A percentile compares a stretch with the other conserved stretches of the same genome.
Evolutionary conservation across 306 rosid genomes (phyloP).

Genomic region (Trifolium fragiferum): DNA sequence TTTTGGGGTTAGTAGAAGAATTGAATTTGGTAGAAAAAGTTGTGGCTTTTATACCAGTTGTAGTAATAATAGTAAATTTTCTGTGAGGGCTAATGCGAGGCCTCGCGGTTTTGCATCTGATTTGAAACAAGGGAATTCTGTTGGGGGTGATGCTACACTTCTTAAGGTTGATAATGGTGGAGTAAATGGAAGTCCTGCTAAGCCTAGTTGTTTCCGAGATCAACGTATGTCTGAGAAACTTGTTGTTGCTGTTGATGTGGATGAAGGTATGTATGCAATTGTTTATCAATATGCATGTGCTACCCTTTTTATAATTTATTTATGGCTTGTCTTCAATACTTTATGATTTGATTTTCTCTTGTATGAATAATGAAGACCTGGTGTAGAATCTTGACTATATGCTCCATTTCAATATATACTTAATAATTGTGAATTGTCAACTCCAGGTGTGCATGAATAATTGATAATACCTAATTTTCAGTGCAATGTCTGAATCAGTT

Average conservation of each 20-base stretch:
- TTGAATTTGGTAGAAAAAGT: constrained; percentile 36
- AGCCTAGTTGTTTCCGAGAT: constrained; percentile 48
- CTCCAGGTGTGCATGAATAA: constrained; percentile 14
- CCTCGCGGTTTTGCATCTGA: constrained; percentile 51
- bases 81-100: constrained; percentile 54
- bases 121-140: constrained; percentile 42
- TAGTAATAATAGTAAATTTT: constrained; percentile 29
- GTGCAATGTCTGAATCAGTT: not conserved
- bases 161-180: constrained; percentile 31
- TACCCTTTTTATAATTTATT: not conserved
- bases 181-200: constrained; percentile 44
- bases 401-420: constrained; percentile 21
- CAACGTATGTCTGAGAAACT: constrained; percentile 53
- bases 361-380: not conserved
- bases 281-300: not conserved
- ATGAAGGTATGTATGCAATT: constrained; percentile 69
- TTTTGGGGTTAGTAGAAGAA: constrained; percentile 40
- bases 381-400: constrained; percentile 33
- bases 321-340: not conserved
- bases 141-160: constrained; percentile 35
- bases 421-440: not conserved
- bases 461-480: constrained; percentile 3
- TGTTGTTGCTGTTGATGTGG: constrained; percentile 88
- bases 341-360: constrained; percentile 10
- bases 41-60: constrained; percentile 52